Conservation (phyloP, 768 basidiomycete species). For the Phylloporus arenicola region DNA sequence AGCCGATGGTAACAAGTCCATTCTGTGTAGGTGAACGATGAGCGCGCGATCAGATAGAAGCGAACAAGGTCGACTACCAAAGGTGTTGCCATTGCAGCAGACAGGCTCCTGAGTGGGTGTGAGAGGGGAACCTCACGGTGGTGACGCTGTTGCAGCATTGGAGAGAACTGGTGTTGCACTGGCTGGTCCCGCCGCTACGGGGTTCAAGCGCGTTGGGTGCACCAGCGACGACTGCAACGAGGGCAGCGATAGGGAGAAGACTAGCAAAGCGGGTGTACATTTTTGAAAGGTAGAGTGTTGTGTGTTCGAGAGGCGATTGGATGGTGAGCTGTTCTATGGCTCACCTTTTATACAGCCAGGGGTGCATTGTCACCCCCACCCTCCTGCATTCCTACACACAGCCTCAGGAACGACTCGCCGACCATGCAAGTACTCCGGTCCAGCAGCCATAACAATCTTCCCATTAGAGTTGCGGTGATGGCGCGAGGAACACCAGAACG, state of each 20-base stretch:
- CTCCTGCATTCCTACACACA: neutral
- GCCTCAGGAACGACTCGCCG: too few relatives aligned
- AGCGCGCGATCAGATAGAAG: neutral
- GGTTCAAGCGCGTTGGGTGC: neutral
- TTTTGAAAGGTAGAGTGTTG: neutral
- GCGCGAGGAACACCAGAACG: neutral
- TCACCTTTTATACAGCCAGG: neutral
- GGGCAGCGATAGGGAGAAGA: constrained; percentile 11
- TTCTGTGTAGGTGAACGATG: neutral
- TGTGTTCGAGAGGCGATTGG: neutral
- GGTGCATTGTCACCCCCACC: too few relatives aligned
- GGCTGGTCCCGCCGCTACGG: neutral
- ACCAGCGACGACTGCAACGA: constrained; percentile 6
- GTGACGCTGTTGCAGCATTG: constrained; percentile 7
- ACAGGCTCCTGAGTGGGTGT: neutral
- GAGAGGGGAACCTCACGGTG: neutral
- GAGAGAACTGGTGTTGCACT: constrained; percentile 9
- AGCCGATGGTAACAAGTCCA: neutral
- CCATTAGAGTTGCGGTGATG: neutral
- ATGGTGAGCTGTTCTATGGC: neutral
- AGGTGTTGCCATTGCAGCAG: constrained; percentile 6
- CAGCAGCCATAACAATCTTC: neutral
- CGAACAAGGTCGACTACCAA: neutral
- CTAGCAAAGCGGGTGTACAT: neutral
- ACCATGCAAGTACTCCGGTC: neutral